Evolutionary conservation across 1,139 yeast species (phyloP).

Genomic region (Debaryomyces sp.): DNA sequence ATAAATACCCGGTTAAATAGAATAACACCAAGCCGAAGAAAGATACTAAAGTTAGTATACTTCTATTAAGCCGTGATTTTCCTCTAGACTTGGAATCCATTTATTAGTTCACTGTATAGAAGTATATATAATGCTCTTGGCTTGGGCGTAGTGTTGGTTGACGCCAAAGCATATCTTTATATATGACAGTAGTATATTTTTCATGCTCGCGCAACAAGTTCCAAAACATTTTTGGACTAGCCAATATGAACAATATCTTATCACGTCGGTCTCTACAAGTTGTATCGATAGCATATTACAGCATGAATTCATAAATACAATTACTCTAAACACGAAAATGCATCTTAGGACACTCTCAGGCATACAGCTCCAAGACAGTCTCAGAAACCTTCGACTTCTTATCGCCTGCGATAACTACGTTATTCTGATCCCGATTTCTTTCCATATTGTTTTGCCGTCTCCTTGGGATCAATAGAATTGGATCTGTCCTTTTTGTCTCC

Average conservation of each 20-base stretch:
- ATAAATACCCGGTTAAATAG: constrained; percentile 20
- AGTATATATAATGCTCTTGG: not conserved
- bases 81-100: constrained; percentile 12
- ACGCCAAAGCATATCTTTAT: not conserved
- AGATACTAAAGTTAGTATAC: constrained; percentile 13
- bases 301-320: not conserved
- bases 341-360: not conserved
- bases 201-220: not conserved
- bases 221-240: not conserved
- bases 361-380: not conserved
- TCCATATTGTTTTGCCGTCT: not conserved
- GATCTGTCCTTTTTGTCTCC: not conserved
- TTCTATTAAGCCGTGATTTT: constrained; percentile 14
- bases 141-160: not conserved
- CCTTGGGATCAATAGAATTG: constrained; percentile 1
- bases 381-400: not conserved
- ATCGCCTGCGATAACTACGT: not conserved
- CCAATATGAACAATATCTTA: not conserved
- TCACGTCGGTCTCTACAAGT: not conserved
- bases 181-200: not conserved
- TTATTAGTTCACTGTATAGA: not conserved
- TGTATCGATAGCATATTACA: not conserved
- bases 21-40: constrained; percentile 20
- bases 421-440: not conserved
- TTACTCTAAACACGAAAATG: not conserved